Evolutionary conservation across 2,329 filamentous ascomycete species (phyloP).

Genomic region (Xylaria sp.): DNA sequence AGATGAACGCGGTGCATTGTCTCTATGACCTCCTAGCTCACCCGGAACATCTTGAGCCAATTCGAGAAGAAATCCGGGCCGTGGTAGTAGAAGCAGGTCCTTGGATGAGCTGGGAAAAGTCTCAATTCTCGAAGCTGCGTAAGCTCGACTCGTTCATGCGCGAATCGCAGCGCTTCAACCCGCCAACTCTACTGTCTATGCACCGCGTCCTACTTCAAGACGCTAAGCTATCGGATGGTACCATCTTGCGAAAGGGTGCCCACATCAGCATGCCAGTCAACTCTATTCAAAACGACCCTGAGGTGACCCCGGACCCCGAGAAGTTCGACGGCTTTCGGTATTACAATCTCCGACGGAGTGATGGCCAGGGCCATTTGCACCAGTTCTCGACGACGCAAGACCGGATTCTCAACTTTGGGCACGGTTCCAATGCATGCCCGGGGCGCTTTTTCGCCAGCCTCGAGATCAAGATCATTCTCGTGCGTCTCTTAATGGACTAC

Average conservation of each 20-base stretch:
- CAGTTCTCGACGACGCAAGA: background rate
- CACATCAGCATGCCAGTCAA: slow-evolving; percentile 1
- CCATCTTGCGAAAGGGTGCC: background rate
- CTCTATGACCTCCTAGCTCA: background rate
- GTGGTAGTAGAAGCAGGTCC: background rate
- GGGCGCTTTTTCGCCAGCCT: slow-evolving; percentile 1
- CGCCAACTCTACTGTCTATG: background rate
- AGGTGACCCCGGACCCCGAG: background rate
- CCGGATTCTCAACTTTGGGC: background rate
- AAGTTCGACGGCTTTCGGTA: slow-evolving; percentile 8
- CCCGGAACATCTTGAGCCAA: background rate
- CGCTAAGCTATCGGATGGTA: background rate
- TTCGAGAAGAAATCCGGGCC: background rate
- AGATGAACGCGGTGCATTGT: background rate
- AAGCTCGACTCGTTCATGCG: background rate
- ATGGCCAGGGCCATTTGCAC: background rate
- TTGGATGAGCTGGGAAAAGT: background rate
- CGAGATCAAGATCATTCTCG: slow-evolving; percentile 10
- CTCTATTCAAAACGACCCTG: background rate
- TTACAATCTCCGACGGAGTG: background rate
- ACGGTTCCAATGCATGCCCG: background rate
- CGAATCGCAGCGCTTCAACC: background rate
- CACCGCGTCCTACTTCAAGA: background rate
- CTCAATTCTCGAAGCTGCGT: background rate
- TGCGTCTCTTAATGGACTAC: background rate